These are phyloP conservation scores for Vanrija sp. DNA, from an alignment of 1,284 basidiomycete species.

Conservation along the genomic window DNA sequence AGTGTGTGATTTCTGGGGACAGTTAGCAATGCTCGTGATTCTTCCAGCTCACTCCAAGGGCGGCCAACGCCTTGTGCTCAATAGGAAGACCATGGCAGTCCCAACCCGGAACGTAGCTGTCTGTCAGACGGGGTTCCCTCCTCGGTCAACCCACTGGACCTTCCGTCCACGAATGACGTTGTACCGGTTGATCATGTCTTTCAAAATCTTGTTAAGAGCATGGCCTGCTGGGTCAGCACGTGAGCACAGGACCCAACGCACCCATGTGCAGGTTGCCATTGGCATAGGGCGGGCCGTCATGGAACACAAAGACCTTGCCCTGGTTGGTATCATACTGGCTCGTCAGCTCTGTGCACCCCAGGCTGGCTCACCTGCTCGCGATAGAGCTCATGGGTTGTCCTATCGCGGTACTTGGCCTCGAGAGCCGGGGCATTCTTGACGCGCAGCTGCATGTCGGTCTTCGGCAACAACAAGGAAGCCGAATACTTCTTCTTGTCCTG, in stretches of 20 bases:
- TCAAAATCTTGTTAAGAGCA: constrained; percentile 93
- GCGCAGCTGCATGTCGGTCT: constrained; percentile 75
- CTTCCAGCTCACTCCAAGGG: constrained; percentile 58
- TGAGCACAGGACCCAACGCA: constrained; percentile 42
- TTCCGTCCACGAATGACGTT: constrained; percentile 72
- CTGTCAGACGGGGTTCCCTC: background rate
- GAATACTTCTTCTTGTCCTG: constrained; percentile 51
- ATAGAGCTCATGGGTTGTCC: constrained; percentile 76
- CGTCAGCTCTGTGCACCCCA: background rate
- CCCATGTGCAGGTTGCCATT: constrained; percentile 96
- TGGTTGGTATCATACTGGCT: constrained; percentile 60
- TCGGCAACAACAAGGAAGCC: constrained; percentile 77
- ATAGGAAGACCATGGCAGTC: constrained; percentile 98
- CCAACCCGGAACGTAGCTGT: constrained; percentile 91
- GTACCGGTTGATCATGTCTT: constrained; percentile 92
- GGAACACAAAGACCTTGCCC: constrained; percentile 66
- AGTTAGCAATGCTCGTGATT: background rate
- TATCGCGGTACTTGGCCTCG: constrained; percentile 55
- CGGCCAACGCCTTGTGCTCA: constrained; percentile 81
- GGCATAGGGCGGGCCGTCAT: constrained; percentile 97
- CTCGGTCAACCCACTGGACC: constrained; percentile 63
- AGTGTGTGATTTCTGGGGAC: constrained; percentile 42
- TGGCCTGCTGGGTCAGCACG: constrained; percentile 62
- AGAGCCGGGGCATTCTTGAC: constrained; percentile 65
- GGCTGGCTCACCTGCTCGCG: constrained; percentile 63